Evolutionary conservation across 164 flowering plant species (phyloP).

Genomic region (Stephania yunnanensis): DNA sequence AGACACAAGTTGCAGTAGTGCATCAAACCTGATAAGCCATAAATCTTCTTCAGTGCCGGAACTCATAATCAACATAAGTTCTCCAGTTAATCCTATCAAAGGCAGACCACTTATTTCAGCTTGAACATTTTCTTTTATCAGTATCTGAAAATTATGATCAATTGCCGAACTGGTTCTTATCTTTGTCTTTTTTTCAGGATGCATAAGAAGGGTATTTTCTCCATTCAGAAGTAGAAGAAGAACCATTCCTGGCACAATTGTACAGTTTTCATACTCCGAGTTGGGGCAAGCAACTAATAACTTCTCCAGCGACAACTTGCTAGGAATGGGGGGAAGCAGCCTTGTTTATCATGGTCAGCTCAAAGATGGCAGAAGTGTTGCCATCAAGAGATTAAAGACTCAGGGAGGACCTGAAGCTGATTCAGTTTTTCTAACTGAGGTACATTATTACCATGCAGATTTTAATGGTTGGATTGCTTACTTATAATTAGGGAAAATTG

Average conservation of each 20-base stretch:
- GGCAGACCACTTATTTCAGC: constrained; percentile 32
- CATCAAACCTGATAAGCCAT: constrained; percentile 57
- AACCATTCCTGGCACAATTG: constrained; percentile 45
- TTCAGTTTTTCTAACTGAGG: constrained; percentile 63
- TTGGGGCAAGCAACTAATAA: constrained; percentile 73
- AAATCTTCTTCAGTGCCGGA: constrained; percentile 36
- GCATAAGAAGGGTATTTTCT: constrained; percentile 42
- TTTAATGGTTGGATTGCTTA: neutral
- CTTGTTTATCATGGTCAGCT: constrained; percentile 77
- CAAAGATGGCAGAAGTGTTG: constrained; percentile 68
- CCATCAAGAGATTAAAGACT: constrained; percentile 67
- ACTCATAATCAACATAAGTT: constrained; percentile 23
- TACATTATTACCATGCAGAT: constrained; percentile 18
- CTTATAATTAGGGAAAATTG: neutral
- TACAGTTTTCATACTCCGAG: constrained; percentile 63
- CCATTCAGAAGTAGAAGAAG: constrained; percentile 37
- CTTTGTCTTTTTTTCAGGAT: constrained; percentile 38
- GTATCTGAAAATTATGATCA: neutral
- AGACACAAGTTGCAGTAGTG: constrained; percentile 69
- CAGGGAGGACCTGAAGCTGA: constrained; percentile 67
- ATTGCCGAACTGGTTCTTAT: no score
- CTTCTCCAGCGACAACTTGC: constrained; percentile 59
- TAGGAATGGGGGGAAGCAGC: constrained; percentile 94
- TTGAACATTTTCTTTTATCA: neutral
- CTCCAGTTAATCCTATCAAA: constrained; percentile 32